Percentiles rank a stretch among this genome's conserved stretches.
Evolutionary conservation across 306 rosid species (phyloP).

Genomic region (Cicer pinnatifidum): DNA sequence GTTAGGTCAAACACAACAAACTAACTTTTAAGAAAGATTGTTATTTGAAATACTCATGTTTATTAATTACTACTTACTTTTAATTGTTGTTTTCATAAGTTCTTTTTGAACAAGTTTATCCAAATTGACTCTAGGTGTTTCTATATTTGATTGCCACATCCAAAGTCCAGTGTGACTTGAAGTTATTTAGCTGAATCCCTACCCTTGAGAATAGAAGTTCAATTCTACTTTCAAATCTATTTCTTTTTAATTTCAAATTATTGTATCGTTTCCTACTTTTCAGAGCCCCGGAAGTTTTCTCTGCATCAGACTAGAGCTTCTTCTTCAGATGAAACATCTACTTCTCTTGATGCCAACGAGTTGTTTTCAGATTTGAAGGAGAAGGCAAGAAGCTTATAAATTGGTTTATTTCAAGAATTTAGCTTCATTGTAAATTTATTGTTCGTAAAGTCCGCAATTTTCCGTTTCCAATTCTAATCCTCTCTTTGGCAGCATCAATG

Average conservation of each 20-base stretch:
- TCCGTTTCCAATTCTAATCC: not conserved
- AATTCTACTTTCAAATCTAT: not conserved
- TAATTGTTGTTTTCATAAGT: too few species aligned
- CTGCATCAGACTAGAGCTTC: conserved; percentile 70
- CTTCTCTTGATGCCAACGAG: conserved; percentile 68
- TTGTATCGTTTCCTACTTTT: conserved; percentile 29
- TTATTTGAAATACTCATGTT: too few species aligned
- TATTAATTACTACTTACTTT: too few species aligned
- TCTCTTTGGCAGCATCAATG: not conserved
- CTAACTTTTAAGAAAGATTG: too few species aligned
- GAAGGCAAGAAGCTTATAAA: conserved; percentile 65
- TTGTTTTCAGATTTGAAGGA: conserved; percentile 84
- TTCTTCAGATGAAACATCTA: conserved; percentile 83
- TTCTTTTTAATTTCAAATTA: not conserved
- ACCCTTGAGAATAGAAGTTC: not conserved
- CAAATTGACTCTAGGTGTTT: not conserved
- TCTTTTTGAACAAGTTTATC: not conserved
- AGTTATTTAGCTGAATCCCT: not conserved
- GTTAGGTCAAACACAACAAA: too few species aligned
- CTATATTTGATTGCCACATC: not conserved
- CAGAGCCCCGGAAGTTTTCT: conserved; percentile 63
- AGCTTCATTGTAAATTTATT: conserved; percentile 32
- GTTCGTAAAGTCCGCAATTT: not conserved
- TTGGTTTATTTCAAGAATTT: conserved; percentile 26
- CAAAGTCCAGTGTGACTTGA: not conserved